These are phyloP conservation scores for Diaporthe ampelina DNA, from an alignment of 2,329 filamentous ascomycete species.

Conservation along the genomic window DNA sequence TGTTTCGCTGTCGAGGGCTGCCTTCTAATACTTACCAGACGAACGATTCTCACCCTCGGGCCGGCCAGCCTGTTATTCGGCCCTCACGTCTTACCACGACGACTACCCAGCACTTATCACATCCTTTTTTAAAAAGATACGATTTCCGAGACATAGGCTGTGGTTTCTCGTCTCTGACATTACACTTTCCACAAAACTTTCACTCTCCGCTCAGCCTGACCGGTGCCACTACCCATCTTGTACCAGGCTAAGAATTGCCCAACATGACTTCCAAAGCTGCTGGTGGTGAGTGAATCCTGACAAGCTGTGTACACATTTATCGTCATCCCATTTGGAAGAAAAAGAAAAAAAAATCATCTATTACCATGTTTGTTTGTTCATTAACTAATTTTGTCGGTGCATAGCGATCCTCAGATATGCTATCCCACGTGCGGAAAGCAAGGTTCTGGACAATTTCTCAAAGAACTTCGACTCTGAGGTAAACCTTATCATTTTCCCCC, in stretches of 20 bases:
- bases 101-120: background rate
- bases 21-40: constrained; percentile 12
- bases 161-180: background rate
- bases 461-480: constrained; percentile 48
- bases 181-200: background rate
- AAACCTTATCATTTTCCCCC: background rate
- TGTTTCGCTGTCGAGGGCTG: constrained; percentile 18
- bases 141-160: background rate
- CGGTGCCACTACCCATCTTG: background rate
- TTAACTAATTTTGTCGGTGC: background rate
- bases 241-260: background rate
- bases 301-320: background rate
- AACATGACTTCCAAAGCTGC: constrained; percentile 18
- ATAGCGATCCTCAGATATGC: background rate
- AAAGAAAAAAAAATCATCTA: background rate
- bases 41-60: background rate
- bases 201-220: background rate
- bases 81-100: constrained; percentile 1
- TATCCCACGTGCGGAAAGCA: background rate
- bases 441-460: background rate
- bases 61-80: constrained; percentile 4
- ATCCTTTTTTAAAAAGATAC: background rate
- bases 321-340: background rate
- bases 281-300: background rate
- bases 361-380: background rate